Base-by-base conservation (phyloP, 305 asterid species). In the Fraxinus xanthoxyloides region DNA sequence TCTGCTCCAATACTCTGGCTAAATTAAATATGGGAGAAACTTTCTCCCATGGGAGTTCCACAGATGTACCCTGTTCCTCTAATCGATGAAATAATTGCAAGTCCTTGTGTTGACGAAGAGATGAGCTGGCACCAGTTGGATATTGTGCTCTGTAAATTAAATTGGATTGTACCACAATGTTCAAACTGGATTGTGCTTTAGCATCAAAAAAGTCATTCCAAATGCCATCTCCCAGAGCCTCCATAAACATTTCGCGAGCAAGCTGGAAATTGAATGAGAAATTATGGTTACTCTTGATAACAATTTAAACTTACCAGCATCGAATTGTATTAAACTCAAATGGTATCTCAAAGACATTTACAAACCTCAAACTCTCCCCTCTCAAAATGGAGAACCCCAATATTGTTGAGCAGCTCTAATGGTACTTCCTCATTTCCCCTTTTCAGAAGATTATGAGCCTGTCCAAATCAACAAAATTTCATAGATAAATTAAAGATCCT, bases 341-440 rank as follows among this genome's bases (percentile, higher is more conserved):
- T 40, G 75, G 51, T 46, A 76, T 43, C 61, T 51, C 8, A 81
- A 84, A 74, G 70, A 77, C 31, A 61, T 21, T 67, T 35, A 77
- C 87, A 59, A 78, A 95, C 99, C 98, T 95, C 97, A 83, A 95
- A 89, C 59, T 94, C 99, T 79, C 92, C 99, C 87, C 97, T 94
- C 87, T 95, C 98, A 80, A 93, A 89, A 84, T 94, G 97, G 82
- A 95, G 93, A 78, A 87, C 94, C 46, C 99, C 98, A 81, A 94
- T 95, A 87, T 93, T 90, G 89, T 95, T 95, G 81, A 95, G 95
- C 81, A 94, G 87, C 88, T 94, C 97, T 69, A 89, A 34, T 31
- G 98, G 97, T 40, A 90, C 93, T 88, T 93, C 97, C 80, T 92
- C 97, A 32, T 90, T 89, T 80, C 88, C 90, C 87, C 75, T 92